These are phyloP conservation scores for Hyaloscypha finlandica DNA, from an alignment of 495 filamentous ascomycete species.

Conservation along the genomic window DNA sequence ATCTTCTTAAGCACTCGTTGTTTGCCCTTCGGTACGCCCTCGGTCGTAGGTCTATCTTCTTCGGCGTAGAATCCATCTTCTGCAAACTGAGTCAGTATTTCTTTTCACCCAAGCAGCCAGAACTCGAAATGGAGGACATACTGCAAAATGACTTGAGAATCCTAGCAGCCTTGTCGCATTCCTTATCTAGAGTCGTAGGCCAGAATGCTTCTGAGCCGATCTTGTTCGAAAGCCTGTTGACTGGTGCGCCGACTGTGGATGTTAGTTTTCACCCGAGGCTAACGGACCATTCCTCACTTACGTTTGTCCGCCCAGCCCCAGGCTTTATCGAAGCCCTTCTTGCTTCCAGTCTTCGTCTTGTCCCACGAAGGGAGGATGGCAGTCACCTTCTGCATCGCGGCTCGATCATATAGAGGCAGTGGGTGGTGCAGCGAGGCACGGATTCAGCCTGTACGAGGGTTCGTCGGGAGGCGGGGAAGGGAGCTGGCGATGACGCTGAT, in stretches of 20 bases:
- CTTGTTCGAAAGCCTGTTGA: slow-evolving; percentile 72
- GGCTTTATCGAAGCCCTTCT: slow-evolving; percentile 49
- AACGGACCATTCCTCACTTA: slow-evolving; percentile 5
- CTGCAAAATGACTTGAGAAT: slow-evolving; percentile 80
- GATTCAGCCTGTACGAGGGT: slow-evolving; percentile 21
- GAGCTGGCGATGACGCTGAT: slow-evolving; percentile 2
- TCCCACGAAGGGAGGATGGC: slow-evolving; percentile 33
- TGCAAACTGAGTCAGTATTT: slow-evolving; percentile 26
- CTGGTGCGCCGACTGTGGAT: slow-evolving; percentile 55
- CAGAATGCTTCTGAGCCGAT: slow-evolving; percentile 79
- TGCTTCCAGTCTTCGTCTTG: slow-evolving; percentile 43
- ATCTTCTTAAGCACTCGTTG: slow-evolving; percentile 80
- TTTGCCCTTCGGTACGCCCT: slow-evolving; percentile 61
- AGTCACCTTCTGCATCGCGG: slow-evolving; percentile 32
- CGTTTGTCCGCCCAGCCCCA: slow-evolving; percentile 48
- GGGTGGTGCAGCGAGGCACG: not conserved
- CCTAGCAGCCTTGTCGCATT: slow-evolving; percentile 80
- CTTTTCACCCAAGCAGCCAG: slow-evolving; percentile 3
- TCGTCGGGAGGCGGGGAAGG: slow-evolving; percentile 23
- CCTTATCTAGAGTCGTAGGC: slow-evolving; percentile 77
- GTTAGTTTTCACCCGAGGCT: slow-evolving; percentile 4
- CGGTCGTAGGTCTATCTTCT: slow-evolving; percentile 20
- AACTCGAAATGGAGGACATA: slow-evolving; percentile 33
- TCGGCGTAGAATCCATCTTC: slow-evolving; percentile 48
- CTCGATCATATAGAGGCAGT: slow-evolving; percentile 10